phyloP scores from a whole-genome alignment of 768 basidiomycete species.

The Lentinula aciculospora region DNA sequence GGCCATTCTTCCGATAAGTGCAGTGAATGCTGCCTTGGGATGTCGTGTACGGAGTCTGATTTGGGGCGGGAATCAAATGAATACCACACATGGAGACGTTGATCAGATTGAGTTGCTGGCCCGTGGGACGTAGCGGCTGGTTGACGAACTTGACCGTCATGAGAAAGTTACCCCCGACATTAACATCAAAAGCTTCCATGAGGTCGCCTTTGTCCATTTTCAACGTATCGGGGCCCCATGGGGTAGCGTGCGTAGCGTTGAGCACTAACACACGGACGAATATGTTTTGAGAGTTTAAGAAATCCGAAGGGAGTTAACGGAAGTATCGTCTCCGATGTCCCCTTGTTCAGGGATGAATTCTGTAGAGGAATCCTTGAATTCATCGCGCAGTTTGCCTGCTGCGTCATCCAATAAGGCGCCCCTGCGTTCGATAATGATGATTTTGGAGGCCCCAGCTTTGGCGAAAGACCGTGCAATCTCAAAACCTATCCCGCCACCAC shows the following conservation, averaged over 20 bases:
- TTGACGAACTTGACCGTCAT: background rate
- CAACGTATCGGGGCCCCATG: background rate
- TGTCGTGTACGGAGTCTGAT: background rate
- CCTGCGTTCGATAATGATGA: background rate
- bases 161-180: background rate
- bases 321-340: background rate
- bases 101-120: background rate
- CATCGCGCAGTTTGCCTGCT: background rate
- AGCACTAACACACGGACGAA: background rate
- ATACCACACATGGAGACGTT: background rate
- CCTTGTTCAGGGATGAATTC: background rate
- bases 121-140: background rate
- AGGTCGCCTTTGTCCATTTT: background rate
- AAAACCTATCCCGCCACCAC: background rate
- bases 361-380: background rate
- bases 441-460: background rate
- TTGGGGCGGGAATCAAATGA: background rate
- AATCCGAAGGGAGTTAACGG: background rate
- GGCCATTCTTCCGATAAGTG: background rate
- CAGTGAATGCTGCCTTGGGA: background rate
- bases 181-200: background rate
- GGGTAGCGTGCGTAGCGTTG: background rate
- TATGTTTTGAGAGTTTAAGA: background rate
- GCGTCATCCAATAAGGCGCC: background rate
- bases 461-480: background rate